These are phyloP conservation scores for Haplosporangium gracile DNA, from an alignment of 192 early-diverging fungal species.

Conservation along the genomic window DNA sequence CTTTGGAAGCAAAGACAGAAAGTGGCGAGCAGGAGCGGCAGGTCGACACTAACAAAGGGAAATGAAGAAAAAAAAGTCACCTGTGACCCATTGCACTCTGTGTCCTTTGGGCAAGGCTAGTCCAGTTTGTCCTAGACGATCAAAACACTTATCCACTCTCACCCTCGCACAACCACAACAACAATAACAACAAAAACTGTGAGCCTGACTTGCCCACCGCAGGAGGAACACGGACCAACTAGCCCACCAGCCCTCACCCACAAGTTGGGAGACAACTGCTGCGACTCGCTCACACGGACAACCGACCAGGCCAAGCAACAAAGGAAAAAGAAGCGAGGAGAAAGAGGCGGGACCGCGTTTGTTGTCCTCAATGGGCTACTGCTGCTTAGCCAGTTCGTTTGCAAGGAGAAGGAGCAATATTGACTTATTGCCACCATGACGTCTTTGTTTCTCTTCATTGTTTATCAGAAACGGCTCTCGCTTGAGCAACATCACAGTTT, in stretches of 20 bases:
- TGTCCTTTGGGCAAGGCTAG: not conserved
- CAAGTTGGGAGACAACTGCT: not conserved
- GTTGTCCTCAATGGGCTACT: not conserved
- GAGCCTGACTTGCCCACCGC: conserved; percentile 1
- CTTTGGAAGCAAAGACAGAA: not conserved
- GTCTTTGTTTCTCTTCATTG: not conserved
- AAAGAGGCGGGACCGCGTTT: not conserved
- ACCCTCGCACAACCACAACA: not conserved
- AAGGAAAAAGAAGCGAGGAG: not conserved
- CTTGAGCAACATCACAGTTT: not conserved
- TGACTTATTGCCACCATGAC: not conserved
- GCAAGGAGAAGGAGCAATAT: not conserved
- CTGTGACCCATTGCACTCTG: not conserved
- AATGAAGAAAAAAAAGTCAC: not conserved
- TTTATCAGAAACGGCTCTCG: not conserved
- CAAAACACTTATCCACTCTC: not conserved
- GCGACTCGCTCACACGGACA: not conserved
- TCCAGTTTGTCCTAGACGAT: conserved; percentile 5
- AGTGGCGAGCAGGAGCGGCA: not conserved
- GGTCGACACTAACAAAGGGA: not conserved
- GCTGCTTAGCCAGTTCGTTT: not conserved
- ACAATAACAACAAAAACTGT: not conserved
- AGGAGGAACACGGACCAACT: not conserved
- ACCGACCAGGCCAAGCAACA: not conserved
- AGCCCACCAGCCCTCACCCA: not conserved